phyloP scores from a whole-genome alignment of 345 rosid genomes.

The Anacardium occidentale region DNA sequence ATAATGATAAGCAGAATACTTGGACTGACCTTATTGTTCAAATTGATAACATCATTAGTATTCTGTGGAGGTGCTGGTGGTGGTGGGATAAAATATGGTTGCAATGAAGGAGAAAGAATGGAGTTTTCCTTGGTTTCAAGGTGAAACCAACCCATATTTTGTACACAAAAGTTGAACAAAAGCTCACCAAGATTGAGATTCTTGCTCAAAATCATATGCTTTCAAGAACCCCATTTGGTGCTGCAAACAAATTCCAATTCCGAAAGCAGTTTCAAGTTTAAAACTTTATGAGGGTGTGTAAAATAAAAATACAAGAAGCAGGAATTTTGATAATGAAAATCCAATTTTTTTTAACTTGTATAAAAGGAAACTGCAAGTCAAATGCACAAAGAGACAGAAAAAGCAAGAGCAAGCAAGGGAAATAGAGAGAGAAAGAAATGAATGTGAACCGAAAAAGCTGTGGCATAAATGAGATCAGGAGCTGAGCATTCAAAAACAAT shows the following conservation, averaged over 20 bases:
- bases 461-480: constrained; percentile 29
- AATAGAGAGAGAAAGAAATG: constrained; percentile 21
- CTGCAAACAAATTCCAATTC: constrained; percentile 15
- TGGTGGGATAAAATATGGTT: constrained; percentile 31
- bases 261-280: neutral
- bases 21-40: constrained; percentile 74
- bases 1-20: constrained; percentile 72
- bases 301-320: neutral
- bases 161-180: neutral
- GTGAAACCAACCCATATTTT: constrained; percentile 44
- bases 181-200: constrained; percentile 34
- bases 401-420: constrained; percentile 10
- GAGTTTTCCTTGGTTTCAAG: constrained; percentile 29
- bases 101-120: constrained; percentile 34
- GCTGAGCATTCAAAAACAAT: constrained; percentile 19
- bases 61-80: constrained; percentile 22
- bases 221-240: constrained; percentile 22
- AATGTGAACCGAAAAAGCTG: constrained; percentile 21
- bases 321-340: neutral
- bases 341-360: neutral
- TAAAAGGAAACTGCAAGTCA: constrained; percentile 28
- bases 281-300: neutral
- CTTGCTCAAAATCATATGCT: constrained; percentile 23
- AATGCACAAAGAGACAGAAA: neutral
- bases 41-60: constrained; percentile 40